phyloP scores from a whole-genome alignment of 805 yeast species.

The Candida dajiaensis region DNA sequence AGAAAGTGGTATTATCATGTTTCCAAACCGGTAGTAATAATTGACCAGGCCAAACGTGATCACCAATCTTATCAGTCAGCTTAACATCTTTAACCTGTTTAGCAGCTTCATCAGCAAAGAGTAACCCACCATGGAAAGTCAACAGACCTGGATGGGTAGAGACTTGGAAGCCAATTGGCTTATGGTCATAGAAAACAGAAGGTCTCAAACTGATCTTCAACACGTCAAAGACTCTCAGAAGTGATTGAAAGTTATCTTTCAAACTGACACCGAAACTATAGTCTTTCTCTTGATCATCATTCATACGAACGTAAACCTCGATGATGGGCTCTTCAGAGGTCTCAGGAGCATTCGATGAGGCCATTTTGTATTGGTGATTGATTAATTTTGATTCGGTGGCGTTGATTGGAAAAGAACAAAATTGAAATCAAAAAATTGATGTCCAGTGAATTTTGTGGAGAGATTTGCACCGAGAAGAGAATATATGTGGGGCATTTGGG shows the following conservation, averaged over 20 bases:
- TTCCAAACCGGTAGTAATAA: constrained; percentile 73
- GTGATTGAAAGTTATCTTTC: constrained; percentile 50
- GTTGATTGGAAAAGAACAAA: background rate
- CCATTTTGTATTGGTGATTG: background rate
- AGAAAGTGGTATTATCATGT: constrained; percentile 36
- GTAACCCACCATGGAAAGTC: constrained; percentile 75
- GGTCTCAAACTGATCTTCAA: constrained; percentile 80
- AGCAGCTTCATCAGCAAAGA: constrained; percentile 59
- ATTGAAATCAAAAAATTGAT: background rate
- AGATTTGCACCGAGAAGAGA: background rate
- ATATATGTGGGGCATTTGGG: background rate
- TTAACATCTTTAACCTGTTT: constrained; percentile 38
- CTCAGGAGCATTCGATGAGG: background rate
- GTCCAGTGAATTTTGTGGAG: background rate
- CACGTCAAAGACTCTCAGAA: constrained; percentile 54
- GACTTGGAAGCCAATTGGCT: constrained; percentile 60
- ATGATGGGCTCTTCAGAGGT: constrained; percentile 19
- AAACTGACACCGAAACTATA: constrained; percentile 76
- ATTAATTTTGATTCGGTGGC: background rate
- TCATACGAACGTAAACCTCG: constrained; percentile 59
- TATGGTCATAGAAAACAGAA: constrained; percentile 57
- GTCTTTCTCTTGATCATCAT: constrained; percentile 80
- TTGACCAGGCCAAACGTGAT: constrained; percentile 85
- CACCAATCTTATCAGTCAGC: constrained; percentile 47
- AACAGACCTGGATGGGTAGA: constrained; percentile 71